Conservation (phyloP, 2,329 filamentous ascomycete genomes). For the Cladophialophora yegresii region DNA sequence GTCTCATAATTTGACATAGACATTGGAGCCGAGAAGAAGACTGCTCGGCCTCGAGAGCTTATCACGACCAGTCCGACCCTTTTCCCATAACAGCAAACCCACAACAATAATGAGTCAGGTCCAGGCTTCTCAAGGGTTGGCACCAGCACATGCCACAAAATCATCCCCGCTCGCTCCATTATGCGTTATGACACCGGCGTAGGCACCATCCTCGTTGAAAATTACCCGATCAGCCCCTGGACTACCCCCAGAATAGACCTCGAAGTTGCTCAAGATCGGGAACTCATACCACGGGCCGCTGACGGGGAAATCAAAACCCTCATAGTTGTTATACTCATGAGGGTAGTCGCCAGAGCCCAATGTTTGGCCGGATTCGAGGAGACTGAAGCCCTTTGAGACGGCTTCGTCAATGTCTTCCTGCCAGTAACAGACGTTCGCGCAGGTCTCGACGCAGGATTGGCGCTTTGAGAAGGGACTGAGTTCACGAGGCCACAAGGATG, state of each 20-base stretch:
- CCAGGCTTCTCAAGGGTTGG: background rate
- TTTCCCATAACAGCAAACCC: background rate
- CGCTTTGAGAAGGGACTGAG: slow-evolving; percentile 38
- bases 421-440: slow-evolving; percentile 57
- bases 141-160: slow-evolving; percentile 62
- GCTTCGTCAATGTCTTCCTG: slow-evolving; percentile 54
- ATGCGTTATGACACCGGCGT: slow-evolving; percentile 69
- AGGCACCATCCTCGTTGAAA: slow-evolving; percentile 59
- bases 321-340: slow-evolving; percentile 63
- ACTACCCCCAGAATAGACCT: slow-evolving; percentile 59
- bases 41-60: background rate
- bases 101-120: background rate
- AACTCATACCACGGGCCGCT: slow-evolving; percentile 65
- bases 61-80: background rate
- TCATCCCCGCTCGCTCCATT: slow-evolving; percentile 68
- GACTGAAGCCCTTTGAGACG: slow-evolving; percentile 54
- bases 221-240: slow-evolving; percentile 69
- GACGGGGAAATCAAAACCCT: slow-evolving; percentile 63
- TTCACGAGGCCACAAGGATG: slow-evolving; percentile 27
- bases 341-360: slow-evolving; percentile 55
- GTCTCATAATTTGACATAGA: background rate
- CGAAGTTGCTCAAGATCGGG: slow-evolving; percentile 55
- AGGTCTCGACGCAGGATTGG: slow-evolving; percentile 54
- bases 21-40: background rate
- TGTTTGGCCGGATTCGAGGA: slow-evolving; percentile 47